These are phyloP conservation scores for Quercus parvula DNA, from an alignment of 306 rosid species.

Conservation along the genomic window DNA sequence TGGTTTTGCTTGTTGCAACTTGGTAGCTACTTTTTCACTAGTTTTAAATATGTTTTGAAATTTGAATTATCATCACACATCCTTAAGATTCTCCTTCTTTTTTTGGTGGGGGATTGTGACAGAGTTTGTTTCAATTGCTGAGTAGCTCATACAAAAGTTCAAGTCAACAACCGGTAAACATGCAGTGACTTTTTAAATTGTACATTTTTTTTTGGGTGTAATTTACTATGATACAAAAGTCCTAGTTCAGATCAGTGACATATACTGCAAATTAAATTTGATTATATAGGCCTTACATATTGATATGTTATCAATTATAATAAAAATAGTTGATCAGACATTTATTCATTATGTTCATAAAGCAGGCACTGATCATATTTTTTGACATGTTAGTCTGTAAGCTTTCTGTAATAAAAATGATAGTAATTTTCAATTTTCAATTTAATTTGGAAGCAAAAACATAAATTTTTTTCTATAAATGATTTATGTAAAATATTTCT, in stretches of 20 bases:
- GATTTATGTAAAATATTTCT: neutral
- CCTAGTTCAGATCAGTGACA: no score
- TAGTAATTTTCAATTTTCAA: no score
- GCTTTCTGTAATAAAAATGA: no score
- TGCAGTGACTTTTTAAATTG: neutral
- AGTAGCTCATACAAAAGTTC: conserved; percentile 27
- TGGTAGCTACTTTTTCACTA: neutral
- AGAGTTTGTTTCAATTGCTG: conserved; percentile 32
- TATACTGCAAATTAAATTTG: no score
- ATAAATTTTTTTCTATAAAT: neutral
- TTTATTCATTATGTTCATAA: no score
- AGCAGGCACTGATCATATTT: no score
- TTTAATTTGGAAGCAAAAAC: no score
- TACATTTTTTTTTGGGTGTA: neutral
- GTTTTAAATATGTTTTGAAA: neutral
- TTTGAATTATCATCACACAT: neutral
- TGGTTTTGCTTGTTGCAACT: neutral
- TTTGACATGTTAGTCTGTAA: no score
- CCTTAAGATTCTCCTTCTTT: neutral
- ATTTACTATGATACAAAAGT: no score
- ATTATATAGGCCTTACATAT: no score
- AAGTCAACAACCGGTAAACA: conserved; percentile 27
- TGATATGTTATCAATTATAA: no score
- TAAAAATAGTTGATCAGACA: no score
- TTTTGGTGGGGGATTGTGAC: neutral